Conservation (phyloP, 2,329 filamentous ascomycete species). For the Apiospora kogelbergensis region DNA sequence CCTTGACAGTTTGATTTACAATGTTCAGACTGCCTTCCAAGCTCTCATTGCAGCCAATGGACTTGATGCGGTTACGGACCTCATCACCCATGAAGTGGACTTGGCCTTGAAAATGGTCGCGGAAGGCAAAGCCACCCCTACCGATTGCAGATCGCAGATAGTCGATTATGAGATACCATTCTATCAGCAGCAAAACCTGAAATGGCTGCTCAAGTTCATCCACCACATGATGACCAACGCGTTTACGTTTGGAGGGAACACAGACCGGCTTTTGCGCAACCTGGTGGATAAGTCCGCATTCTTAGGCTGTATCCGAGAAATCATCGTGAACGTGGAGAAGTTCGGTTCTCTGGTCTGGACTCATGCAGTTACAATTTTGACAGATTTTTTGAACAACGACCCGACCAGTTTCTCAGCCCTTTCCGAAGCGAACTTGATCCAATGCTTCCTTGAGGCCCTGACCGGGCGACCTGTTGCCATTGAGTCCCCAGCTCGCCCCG, state of each 20-base stretch:
- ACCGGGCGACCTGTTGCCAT: constrained; percentile 53
- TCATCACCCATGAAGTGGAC: constrained; percentile 78
- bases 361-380: constrained; percentile 85
- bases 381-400: constrained; percentile 97
- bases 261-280: constrained; percentile 87
- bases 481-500: constrained; percentile 31
- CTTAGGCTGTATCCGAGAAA: constrained; percentile 73
- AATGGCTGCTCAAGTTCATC: constrained; percentile 93
- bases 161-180: constrained; percentile 95
- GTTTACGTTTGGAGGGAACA: constrained; percentile 70
- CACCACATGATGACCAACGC: constrained; percentile 90
- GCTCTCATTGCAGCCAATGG: constrained; percentile 80
- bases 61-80: constrained; percentile 84
- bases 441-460: constrained; percentile 80
- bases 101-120: constrained; percentile 66
- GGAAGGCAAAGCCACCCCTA: constrained; percentile 67
- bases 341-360: constrained; percentile 97
- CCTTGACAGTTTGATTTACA: constrained; percentile 84
- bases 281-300: constrained; percentile 90
- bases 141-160: constrained; percentile 71
- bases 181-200: constrained; percentile 88
- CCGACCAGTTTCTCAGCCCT: constrained; percentile 97
- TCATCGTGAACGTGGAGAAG: constrained; percentile 74
- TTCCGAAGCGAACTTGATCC: constrained; percentile 87
- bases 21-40: constrained; percentile 80